A percentile compares a stretch with the other conserved stretches of the same genome.
phyloP scores from a whole-genome alignment of 768 basidiomycete species.

The Mycena filopes region DNA sequence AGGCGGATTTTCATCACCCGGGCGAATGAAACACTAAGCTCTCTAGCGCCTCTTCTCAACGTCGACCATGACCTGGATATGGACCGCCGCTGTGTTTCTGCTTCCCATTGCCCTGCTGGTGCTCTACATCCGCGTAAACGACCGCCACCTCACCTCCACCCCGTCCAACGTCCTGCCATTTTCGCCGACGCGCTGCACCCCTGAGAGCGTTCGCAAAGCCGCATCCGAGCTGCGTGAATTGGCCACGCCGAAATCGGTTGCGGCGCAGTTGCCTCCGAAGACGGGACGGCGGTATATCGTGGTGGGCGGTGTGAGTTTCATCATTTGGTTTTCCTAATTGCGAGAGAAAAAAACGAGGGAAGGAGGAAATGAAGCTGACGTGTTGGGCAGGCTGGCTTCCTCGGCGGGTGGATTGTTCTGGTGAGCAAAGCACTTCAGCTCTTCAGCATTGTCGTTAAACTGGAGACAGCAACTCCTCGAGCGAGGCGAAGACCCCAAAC shows the following conservation, averaged over 20 bases:
- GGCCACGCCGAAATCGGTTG: slow-evolving; percentile 46
- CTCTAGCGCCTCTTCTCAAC: too few relatives aligned
- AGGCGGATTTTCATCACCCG: too few relatives aligned
- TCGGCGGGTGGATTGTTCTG: slow-evolving; percentile 82
- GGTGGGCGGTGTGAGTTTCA: slow-evolving; percentile 68
- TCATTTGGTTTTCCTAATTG: slow-evolving; percentile 38
- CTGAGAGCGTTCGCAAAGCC: slow-evolving; percentile 50
- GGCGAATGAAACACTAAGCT: too few relatives aligned
- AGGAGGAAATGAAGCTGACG: slow-evolving; percentile 9
- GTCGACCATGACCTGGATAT: slow-evolving; percentile 22
- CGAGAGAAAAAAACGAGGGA: neutral
- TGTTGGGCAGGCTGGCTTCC: slow-evolving; percentile 69
- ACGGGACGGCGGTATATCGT: slow-evolving; percentile 83
- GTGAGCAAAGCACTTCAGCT: too few relatives aligned
- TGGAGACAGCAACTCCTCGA: slow-evolving; percentile 72
- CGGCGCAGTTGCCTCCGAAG: slow-evolving; percentile 66
- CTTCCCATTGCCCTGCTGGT: slow-evolving; percentile 15
- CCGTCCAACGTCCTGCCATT: slow-evolving; percentile 60
- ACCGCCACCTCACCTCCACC: slow-evolving; percentile 58
- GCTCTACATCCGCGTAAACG: slow-evolving; percentile 62
- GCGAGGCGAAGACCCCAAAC: slow-evolving; percentile 75
- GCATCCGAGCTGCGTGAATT: slow-evolving; percentile 47
- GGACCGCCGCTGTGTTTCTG: slow-evolving; percentile 5
- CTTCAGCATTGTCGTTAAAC: too few relatives aligned
- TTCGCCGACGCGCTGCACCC: slow-evolving; percentile 63